phyloP scores from a whole-genome alignment of 768 basidiomycete species.

The Pleurotus tuoliensis region DNA sequence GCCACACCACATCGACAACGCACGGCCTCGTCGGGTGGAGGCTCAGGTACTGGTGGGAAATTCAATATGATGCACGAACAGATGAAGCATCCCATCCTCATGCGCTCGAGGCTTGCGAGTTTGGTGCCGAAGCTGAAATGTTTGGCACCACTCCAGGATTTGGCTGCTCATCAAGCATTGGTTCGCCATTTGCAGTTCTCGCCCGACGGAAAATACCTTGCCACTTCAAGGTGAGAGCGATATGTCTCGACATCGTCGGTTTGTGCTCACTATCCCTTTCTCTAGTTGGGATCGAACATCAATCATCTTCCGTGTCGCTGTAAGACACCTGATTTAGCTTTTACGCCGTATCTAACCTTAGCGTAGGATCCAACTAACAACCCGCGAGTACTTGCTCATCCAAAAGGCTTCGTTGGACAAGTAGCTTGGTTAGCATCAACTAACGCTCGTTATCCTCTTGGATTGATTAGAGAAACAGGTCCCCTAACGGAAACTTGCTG shows the following conservation, averaged over 20 bases:
- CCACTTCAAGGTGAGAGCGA: constrained; percentile 58
- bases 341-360: constrained; percentile 4
- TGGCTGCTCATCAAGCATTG: constrained; percentile 62
- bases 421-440: constrained; percentile 56
- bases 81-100: constrained; percentile 24
- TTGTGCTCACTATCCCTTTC: neutral
- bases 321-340: constrained; percentile 24
- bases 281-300: constrained; percentile 69
- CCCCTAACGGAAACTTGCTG: constrained; percentile 56
- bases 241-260: neutral
- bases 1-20: constrained; percentile 28
- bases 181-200: constrained; percentile 76
- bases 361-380: constrained; percentile 53
- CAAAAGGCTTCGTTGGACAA: constrained; percentile 71
- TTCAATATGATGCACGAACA: constrained; percentile 27
- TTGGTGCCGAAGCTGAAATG: constrained; percentile 54
- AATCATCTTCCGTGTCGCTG: constrained; percentile 61
- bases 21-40: constrained; percentile 28
- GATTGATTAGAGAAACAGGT: constrained; percentile 33
- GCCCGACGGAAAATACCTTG: constrained; percentile 69
- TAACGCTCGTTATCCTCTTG: neutral
- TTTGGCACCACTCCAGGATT: constrained; percentile 53
- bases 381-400: constrained; percentile 63
- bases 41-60: constrained; percentile 18
- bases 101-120: constrained; percentile 50